Evolutionary conservation across 2,329 filamentous ascomycete species (phyloP).

Genomic region (Botryotinia narcissicola): DNA sequence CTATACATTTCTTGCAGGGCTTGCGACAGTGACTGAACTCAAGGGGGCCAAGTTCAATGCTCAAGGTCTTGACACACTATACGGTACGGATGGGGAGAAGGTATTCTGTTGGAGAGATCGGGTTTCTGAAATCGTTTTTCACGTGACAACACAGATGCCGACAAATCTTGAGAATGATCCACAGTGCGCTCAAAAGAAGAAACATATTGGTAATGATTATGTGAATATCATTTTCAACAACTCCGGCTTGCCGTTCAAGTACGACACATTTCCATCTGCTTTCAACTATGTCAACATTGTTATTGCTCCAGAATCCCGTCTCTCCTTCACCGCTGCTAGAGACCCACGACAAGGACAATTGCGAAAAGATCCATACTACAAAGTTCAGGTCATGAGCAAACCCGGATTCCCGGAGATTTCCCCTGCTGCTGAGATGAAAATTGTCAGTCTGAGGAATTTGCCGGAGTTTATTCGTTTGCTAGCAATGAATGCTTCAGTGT

Average conservation of each 20-base stretch:
- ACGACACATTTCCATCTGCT: slow-evolving; percentile 88
- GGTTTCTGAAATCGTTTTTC: slow-evolving; percentile 92
- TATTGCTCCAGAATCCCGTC: slow-evolving; percentile 81
- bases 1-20: slow-evolving; percentile 74
- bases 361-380: slow-evolving; percentile 63
- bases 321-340: slow-evolving; percentile 68
- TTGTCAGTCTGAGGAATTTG: slow-evolving; percentile 78
- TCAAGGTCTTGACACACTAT: slow-evolving; percentile 78
- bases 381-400: slow-evolving; percentile 84
- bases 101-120: slow-evolving; percentile 94
- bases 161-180: slow-evolving; percentile 76
- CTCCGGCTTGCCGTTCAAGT: slow-evolving; percentile 82
- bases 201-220: slow-evolving; percentile 94
- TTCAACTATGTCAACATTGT: slow-evolving; percentile 98
- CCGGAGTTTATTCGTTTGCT: slow-evolving; percentile 84
- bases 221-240: slow-evolving; percentile 99
- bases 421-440: slow-evolving; percentile 82
- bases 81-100: slow-evolving; percentile 79
- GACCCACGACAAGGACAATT: slow-evolving; percentile 41
- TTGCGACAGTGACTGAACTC: slow-evolving; percentile 79
- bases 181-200: slow-evolving; percentile 79
- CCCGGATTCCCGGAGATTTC: slow-evolving; percentile 90
- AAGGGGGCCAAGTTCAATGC: slow-evolving; percentile 87
- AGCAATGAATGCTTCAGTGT: slow-evolving; percentile 90
- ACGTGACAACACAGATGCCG: slow-evolving; percentile 97